A percentile compares a stretch with the other conserved stretches of the same genome.
Evolutionary conservation across 768 basidiomycete genomes (phyloP).

Genomic region (Austroboletus eburneus): DNA sequence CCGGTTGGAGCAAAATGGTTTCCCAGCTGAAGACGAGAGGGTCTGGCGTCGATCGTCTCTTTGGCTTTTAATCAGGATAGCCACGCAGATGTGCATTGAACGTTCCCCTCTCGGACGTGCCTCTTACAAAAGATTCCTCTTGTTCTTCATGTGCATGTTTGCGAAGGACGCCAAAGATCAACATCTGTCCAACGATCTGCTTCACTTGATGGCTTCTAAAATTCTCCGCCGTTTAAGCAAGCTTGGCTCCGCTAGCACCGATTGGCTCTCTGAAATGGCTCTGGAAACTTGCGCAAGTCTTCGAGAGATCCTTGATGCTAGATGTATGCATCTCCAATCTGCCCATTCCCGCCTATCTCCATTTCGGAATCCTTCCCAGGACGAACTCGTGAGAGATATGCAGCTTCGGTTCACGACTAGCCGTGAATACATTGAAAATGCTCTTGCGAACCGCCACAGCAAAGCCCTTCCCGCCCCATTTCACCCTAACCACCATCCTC

Average conservation of each 20-base stretch:
- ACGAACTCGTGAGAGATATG: constrained; percentile 22
- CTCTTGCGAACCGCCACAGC: constrained; percentile 4
- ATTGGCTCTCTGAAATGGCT: constrained; percentile 36
- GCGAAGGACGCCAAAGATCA: constrained; percentile 16
- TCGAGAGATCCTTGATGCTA: constrained; percentile 22
- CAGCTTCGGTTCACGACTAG: constrained; percentile 29
- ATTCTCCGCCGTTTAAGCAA: constrained; percentile 17
- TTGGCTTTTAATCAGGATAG: too few relatives aligned
- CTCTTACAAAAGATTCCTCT: too few relatives aligned
- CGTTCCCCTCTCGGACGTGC: too few relatives aligned
- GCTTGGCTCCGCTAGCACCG: constrained; percentile 9
- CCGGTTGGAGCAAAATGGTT: too few relatives aligned
- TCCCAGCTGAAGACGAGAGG: too few relatives aligned
- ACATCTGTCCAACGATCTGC: constrained; percentile 15
- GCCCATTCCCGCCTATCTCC: constrained; percentile 3
- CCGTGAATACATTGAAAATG: constrained; percentile 22
- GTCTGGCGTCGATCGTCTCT: too few relatives aligned
- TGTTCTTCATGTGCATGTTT: constrained; percentile 33
- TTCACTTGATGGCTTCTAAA: constrained; percentile 22
- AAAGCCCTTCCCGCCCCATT: too few relatives aligned
- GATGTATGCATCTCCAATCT: constrained; percentile 32
- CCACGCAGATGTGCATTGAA: not conserved
- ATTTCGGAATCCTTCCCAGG: constrained; percentile 13
- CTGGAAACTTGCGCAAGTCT: constrained; percentile 27
- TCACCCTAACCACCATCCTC: too few relatives aligned